Evolutionary conservation across 345 rosid genomes (phyloP), one percentile per base, ranked within the genome.

Genomic region (Turnera subulata): DNA sequence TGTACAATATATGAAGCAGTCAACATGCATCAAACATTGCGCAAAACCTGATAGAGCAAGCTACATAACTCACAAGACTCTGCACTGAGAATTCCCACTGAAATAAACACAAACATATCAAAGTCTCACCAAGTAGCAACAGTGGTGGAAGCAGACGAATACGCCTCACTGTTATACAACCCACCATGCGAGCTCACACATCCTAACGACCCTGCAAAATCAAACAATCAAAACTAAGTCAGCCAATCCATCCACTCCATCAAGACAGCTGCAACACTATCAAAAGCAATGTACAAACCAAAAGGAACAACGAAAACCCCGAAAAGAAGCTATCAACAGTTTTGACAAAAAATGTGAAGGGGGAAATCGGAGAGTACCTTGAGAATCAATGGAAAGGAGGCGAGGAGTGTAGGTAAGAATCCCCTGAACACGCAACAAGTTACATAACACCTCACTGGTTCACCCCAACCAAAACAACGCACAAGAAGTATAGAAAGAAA

Each of bases 121-220:
- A 63, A 65, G n/a, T 58, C 88, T 77, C 56, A 87, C 99, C 99
- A 93, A 18, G 97, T 87, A 54, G 76, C 50, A 67, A 85, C 72
- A 56, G 70, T 29, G 35, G 35, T 79, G 19, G 79, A 53, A 68
- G 76, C 50, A 44, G 67, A 61, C 8, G 80, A 62, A 23, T 68
- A 69, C 23, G 42, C 71, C 56, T 71, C 80, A 29, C 35, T 29
- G 10, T 76, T 70, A 67, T 85, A 87, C 71, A 92, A 63, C 0
- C 89, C 65, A 61, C 96, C 96, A 32, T 59, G 73, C 46, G 91
- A 75, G 64, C 94, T 80, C 82, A 89, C 53, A 54, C 88, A 75
- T 64, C 99, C 99, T 61, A 93, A 82, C 29, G 95, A 86, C 42
- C 98, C 96, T 91, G 73, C 67, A 73, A 63, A 35, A 1, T n/a